These are phyloP conservation scores for Lentinus brumalis DNA, from an alignment of 768 basidiomycete species.

Conservation along the genomic window DNA sequence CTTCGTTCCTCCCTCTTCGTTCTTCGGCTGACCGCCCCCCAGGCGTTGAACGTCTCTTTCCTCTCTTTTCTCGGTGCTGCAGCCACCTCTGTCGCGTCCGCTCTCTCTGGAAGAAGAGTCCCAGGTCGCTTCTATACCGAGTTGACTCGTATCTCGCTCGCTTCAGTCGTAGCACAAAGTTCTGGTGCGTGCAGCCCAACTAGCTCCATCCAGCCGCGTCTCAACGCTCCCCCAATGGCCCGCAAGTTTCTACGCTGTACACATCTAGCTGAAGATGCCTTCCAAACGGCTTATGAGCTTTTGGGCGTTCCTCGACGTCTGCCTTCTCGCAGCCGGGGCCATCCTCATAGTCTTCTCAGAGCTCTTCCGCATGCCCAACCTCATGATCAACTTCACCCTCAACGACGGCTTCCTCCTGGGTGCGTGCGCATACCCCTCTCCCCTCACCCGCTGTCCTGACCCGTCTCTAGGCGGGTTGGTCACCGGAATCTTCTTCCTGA, in stretches of 20 bases:
- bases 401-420: conserved; percentile 58
- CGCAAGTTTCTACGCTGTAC: conserved; percentile 26
- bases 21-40: conserved; percentile 36
- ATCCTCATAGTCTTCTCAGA: conserved; percentile 68
- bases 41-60: conserved; percentile 73
- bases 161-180: conserved; percentile 16
- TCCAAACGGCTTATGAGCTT: conserved; percentile 67
- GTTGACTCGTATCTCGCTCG: conserved; percentile 23
- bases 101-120: conserved; percentile 57
- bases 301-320: conserved; percentile 73
- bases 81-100: conserved; percentile 43
- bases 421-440: conserved; percentile 34
- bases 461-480: conserved; percentile 61
- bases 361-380: conserved; percentile 65
- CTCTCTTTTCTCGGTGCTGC: conserved; percentile 46
- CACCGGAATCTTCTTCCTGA: conserved; percentile 64
- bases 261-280: conserved; percentile 53
- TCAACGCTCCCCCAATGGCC: neutral
- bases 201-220: neutral
- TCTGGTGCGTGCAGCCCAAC: conserved; percentile 6
- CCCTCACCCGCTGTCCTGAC: neutral
- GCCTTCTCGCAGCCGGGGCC: conserved; percentile 69
- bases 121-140: conserved; percentile 19
- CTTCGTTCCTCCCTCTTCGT: conserved; percentile 31
- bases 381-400: conserved; percentile 77